Evolutionary conservation across 305 asterid species (phyloP).

Genomic region (Nicotiana rustica): DNA sequence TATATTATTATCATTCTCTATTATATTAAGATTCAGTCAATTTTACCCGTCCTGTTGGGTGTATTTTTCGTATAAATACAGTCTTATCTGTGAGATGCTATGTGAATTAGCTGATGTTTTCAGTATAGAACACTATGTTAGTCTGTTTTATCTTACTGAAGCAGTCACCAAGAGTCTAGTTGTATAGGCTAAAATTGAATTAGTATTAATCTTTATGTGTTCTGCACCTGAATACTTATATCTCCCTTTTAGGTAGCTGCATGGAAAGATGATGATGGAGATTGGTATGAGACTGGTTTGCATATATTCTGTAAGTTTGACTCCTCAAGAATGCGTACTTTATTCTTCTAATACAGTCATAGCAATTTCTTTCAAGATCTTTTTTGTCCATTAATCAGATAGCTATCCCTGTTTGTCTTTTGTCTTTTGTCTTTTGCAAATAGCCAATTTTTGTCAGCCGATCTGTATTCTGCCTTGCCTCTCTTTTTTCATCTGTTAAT

Average conservation of each 20-base stretch:
- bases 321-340: not conserved
- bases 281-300: conserved; percentile 97
- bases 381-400: not conserved
- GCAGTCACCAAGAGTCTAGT: not conserved
- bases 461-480: not conserved
- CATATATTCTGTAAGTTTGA: conserved; percentile 92
- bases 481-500: conserved; percentile 4
- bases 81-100: not conserved
- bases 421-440: not conserved
- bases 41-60: not conserved
- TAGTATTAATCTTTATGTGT: not conserved
- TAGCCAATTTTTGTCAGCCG: not conserved
- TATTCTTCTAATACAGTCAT: not conserved
- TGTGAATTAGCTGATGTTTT: not conserved
- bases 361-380: not conserved
- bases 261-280: conserved; percentile 97
- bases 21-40: not conserved
- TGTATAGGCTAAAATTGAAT: not conserved
- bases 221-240: not conserved
- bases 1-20: not conserved
- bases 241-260: conserved; percentile 78
- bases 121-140: not conserved
- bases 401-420: not conserved
- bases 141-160: not conserved
- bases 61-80: not conserved